Evolutionary conservation across 164 flowering plant genomes (phyloP), one percentile per base, ranked within the genome.

Genomic region (Stephania cephalantha): DNA sequence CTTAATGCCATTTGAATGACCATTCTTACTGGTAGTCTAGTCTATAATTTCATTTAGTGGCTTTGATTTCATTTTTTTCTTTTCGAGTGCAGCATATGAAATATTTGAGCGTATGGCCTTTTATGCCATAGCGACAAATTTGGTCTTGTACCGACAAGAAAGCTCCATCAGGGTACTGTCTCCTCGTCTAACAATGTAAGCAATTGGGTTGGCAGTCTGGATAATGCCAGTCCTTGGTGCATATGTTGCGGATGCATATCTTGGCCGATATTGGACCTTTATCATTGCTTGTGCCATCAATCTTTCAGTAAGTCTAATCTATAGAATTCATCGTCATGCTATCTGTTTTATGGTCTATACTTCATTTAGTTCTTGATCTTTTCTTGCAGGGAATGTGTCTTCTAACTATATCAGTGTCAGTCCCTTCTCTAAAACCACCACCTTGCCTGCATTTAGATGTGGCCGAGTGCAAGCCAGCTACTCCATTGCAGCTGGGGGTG

Each of bases 221-320:
- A 78, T 91, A 68, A 88, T 90, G 6, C 94, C 97, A 0, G 78
- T 90, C 29, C 67, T 91, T 30, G 97, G 97, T 15, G 97, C 97
- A 1, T 91, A 90, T 63, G 52, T 91, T 0, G 97, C 97, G 0
- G 97, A 91, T 68, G 92, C 97, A 7, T 80, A 87, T 69, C 88
- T 90, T 7, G 97, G 97, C 31, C 92, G 97, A 12, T 91, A 88
- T 67, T 82, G 87, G 87, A 91, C 97, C 45, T 90, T 91, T 48
- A n/a, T 87, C 76, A 82, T 87, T 17, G 83, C 94, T 0, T 83
- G 85, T 5, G 74, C 75, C 0, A 84, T 91, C 13, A 90, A 90
- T 78, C 80, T 90, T 71, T 63, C 77, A 76, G 96, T 91, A 88
- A 11, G 46, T 58, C 46, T 58, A 17, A 58, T 58, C 53, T 48